These are phyloP conservation scores for Nyssa sinensis DNA, from an alignment of 148 eudicot species.

Conservation along the genomic window DNA sequence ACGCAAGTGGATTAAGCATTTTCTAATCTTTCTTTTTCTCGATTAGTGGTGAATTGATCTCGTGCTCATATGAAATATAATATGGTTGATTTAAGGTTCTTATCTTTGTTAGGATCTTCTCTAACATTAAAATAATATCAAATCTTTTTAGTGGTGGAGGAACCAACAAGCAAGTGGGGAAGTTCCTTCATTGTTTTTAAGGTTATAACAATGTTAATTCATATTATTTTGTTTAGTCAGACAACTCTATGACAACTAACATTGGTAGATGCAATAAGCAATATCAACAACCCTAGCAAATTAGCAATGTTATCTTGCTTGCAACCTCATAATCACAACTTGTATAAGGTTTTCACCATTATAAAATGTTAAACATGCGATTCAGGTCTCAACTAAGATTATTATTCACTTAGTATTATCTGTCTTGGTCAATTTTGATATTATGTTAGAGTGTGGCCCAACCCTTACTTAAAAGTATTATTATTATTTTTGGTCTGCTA, in stretches of 20 bases:
- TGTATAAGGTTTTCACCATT: too few species aligned
- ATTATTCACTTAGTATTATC: too few species aligned
- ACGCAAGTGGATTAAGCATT: slow-evolving; percentile 5
- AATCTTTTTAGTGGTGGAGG: slow-evolving; percentile 6
- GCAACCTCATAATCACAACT: too few species aligned
- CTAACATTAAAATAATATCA: slow-evolving; percentile 15
- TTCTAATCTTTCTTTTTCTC: not conserved
- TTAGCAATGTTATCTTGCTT: not conserved
- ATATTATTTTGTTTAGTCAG: not conserved
- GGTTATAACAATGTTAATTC: not conserved
- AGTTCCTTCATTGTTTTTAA: not conserved
- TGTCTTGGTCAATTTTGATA: too few species aligned
- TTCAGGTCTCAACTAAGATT: too few species aligned
- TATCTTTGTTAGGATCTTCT: not conserved
- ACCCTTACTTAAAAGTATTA: too few species aligned
- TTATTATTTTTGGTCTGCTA: too few species aligned
- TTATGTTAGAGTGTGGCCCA: too few species aligned
- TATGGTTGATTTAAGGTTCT: not conserved
- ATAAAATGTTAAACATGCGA: too few species aligned
- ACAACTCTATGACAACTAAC: not conserved
- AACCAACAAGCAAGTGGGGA: slow-evolving; percentile 16
- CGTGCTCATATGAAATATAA: slow-evolving; percentile 1
- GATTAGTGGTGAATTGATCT: slow-evolving; percentile 6
- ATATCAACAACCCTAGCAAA: not conserved
- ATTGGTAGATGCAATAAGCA: not conserved